Conservation (phyloP, 495 filamentous ascomycete genomes). For the Xylaria telfairii region DNA sequence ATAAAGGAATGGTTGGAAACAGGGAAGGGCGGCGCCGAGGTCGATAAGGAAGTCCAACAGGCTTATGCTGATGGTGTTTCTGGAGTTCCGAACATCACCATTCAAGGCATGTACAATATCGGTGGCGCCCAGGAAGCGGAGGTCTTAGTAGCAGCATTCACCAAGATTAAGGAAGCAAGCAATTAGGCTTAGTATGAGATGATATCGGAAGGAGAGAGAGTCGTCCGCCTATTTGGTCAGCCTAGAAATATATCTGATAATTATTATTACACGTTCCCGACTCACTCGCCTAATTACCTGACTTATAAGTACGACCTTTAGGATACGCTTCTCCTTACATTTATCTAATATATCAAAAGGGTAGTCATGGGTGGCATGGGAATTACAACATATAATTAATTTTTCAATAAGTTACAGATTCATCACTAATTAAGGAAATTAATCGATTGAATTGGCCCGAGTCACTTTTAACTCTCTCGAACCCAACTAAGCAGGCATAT, state of each 20-base stretch:
- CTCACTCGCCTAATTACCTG: not conserved
- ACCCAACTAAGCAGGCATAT: no score
- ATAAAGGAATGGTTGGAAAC: slow-evolving; percentile 67
- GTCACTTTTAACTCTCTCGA: no score
- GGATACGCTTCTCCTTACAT: no score
- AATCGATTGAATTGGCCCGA: no score
- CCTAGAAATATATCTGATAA: not conserved
- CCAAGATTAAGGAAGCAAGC: slow-evolving; percentile 47
- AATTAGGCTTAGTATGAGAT: not conserved
- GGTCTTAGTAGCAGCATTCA: slow-evolving; percentile 59
- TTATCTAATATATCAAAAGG: no score
- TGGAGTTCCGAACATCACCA: slow-evolving; percentile 75
- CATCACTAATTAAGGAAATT: no score
- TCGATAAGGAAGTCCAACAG: slow-evolving; percentile 69
- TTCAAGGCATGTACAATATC: slow-evolving; percentile 66
- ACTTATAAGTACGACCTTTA: not conserved
- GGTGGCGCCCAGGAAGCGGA: slow-evolving; percentile 67
- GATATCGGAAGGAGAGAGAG: not conserved
- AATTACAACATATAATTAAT: no score
- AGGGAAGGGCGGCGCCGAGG: slow-evolving; percentile 67
- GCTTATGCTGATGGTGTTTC: slow-evolving; percentile 58
- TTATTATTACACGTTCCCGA: not conserved
- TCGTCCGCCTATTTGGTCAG: not conserved
- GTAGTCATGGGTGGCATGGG: no score
- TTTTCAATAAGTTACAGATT: no score